Evolutionary conservation across 2,329 filamentous ascomycete species (phyloP).

Genomic region (Ascochyta lentis): DNA sequence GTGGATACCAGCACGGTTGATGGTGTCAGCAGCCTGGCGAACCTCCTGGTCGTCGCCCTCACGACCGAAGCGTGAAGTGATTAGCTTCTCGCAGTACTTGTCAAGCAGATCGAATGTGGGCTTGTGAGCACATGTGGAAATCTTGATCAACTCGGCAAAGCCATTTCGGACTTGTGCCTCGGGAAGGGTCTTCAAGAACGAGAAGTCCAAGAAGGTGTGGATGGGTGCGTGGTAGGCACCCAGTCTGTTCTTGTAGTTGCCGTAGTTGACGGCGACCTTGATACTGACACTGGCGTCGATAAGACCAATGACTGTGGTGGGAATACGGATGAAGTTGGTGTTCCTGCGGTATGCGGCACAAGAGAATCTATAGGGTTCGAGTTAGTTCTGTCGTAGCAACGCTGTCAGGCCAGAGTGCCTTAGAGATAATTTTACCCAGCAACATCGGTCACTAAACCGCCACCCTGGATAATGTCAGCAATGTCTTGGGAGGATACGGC

Average conservation of each 20-base stretch:
- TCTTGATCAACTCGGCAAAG: constrained; percentile 78
- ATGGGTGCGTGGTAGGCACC: constrained; percentile 76
- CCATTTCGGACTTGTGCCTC: constrained; percentile 74
- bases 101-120: constrained; percentile 72
- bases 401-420: constrained; percentile 57
- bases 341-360: constrained; percentile 75
- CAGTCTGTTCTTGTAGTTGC: constrained; percentile 76
- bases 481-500: background rate
- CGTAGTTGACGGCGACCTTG: constrained; percentile 80
- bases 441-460: constrained; percentile 57
- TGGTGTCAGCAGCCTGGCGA: constrained; percentile 67
- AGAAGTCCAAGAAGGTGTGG: constrained; percentile 76
- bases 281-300: constrained; percentile 79
- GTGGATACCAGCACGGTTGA: constrained; percentile 72
- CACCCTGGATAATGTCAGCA: constrained; percentile 38
- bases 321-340: constrained; percentile 76
- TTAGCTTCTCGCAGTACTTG: constrained; percentile 72
- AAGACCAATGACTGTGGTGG: constrained; percentile 76
- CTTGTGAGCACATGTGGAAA: constrained; percentile 72
- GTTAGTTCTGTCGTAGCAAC: constrained; percentile 30
- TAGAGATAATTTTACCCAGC: constrained; percentile 66
- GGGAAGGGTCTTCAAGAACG: constrained; percentile 72
- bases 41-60: constrained; percentile 65
- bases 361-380: constrained; percentile 51
- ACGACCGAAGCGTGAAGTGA: constrained; percentile 69